Evolutionary conservation across 768 basidiomycete species (phyloP).

Genomic region (Mycena crocata): DNA sequence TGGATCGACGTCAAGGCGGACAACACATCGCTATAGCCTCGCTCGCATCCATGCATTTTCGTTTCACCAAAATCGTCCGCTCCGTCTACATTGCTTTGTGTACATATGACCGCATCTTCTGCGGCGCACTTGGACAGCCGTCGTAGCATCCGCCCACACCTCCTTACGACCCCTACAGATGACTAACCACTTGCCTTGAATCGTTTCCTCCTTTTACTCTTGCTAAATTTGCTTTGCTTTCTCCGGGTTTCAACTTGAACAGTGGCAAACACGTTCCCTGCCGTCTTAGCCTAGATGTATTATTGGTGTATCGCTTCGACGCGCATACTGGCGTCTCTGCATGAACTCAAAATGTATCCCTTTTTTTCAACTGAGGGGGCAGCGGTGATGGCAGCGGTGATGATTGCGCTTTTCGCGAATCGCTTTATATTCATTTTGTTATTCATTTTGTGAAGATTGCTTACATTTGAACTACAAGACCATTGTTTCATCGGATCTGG

Average conservation of each 20-base stretch:
- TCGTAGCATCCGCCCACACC: conserved; percentile 7
- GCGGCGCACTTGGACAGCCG: neutral
- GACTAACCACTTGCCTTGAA: neutral
- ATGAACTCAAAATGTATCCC: neutral
- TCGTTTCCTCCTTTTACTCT: neutral
- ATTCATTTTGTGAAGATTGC: too few species aligned
- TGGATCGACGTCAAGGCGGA: conserved; percentile 28
- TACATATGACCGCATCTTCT: conserved; percentile 7
- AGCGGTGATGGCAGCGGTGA: too few species aligned
- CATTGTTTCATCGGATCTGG: too few species aligned
- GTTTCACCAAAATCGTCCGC: neutral
- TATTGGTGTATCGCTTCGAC: neutral
- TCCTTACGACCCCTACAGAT: conserved; percentile 23
- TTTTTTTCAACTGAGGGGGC: too few species aligned
- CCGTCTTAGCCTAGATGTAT: neutral
- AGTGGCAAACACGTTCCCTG: neutral
- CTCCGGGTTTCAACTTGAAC: neutral
- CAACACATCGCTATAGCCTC: neutral
- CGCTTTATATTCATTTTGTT: too few species aligned
- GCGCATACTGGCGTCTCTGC: neutral
- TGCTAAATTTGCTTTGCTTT: neutral
- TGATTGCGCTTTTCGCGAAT: too few species aligned
- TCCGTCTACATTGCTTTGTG: neutral
- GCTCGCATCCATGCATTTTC: neutral
- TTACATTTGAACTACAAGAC: too few species aligned